Base-by-base conservation (phyloP, 768 basidiomycete species). In the Paxillus involutus region DNA sequence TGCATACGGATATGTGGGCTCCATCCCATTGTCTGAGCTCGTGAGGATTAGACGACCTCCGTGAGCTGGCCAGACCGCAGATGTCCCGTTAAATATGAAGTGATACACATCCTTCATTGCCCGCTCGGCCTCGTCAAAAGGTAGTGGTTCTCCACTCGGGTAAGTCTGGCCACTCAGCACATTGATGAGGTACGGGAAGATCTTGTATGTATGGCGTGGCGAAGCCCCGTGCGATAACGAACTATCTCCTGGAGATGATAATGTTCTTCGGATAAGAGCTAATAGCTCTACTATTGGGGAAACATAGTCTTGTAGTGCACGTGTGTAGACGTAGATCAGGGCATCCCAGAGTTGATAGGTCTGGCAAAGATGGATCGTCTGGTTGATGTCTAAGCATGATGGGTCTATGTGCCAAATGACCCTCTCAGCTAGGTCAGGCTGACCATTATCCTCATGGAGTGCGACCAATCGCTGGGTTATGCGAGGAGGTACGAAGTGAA, bases 331-430 rank as follows among this genome's bases (percentile, higher is more conserved):
- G 68, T 97, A 95, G 53, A 96, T 88, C 53, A 98, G 80, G 0
- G 96, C 94, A 63, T 98, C 96, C 74, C 93, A 97, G 5, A 98
- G 82, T 26, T 80, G 80, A 64, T 94, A 81, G 53, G 72, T 79
- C 68, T 93, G 88, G 64, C 97, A 99, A 5, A 99, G 78, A 24
- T 71, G 79, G 59, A 98, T 89, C 5, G 89, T 88, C 72, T 98
- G 96, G 64, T 98, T 91, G 71, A 98, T 86, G 65, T 99, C 97
- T 55, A 99, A 73, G 61, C 87, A 91, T 2, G 82, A 73, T 1
- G 96, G 94, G 61, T 97, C 91, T 59, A 98, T 92, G 66, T 96
- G 92, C 94, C 94, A 98, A 51, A 99, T 96, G 52, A 98, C 77
- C 30, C 84, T 82, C 69, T 99, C 95, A 1, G 89, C 91, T 3